Evolutionary conservation across 148 eudicot species (phyloP), one percentile per base, ranked within the genome.

Genomic region (Rhododendron mucronatum): DNA sequence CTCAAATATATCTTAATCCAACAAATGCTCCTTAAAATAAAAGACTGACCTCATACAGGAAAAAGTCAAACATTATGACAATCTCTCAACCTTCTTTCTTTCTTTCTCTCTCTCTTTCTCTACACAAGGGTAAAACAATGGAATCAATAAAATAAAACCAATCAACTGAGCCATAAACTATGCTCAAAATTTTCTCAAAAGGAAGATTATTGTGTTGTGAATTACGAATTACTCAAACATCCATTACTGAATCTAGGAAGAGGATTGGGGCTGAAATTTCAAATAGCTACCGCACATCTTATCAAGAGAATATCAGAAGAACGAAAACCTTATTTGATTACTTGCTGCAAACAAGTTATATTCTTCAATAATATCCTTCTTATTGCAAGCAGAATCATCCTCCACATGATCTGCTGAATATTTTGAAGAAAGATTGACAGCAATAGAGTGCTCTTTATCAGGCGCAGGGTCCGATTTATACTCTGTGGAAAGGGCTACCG

Each of bases 331-430:
- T 90, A 95, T 89, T 81, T 95, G 98, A 53, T 92, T 97, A 87
- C 95, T 92, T 33, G 95, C 90, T 10, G 98, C 96, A 91, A 97
- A 97, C 89, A 95, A 90, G 89, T 95, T 95, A 91, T 97, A 97
- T 90, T 97, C 99, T 91, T 93, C 99, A 67, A 94, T 84, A 45
- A 87, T 84, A 48, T 91, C 95, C 88, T 95, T 92, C 92, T 91
- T 90, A 87, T 89, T 89, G 91, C 90, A 88, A 80, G 86, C 89
- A 67, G 78, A 85, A 75, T 88, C 94, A 81, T 91, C 92, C 76
- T 88, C 95, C 37, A 85, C 77, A 83, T 51, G 87, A 77, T 87
- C 89, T 47, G 87, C 83, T 4, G 87, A 84, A 55, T 63, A 61
- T 78, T 81, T 76, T 59, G 90, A 82, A 83, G 88, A 84, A 55